Percentiles rank a stretch among this genome's conserved stretches.
These are phyloP conservation scores for Chimonanthus praecox DNA, from an alignment of 164 flowering plant genomes.

Conservation along the genomic window DNA sequence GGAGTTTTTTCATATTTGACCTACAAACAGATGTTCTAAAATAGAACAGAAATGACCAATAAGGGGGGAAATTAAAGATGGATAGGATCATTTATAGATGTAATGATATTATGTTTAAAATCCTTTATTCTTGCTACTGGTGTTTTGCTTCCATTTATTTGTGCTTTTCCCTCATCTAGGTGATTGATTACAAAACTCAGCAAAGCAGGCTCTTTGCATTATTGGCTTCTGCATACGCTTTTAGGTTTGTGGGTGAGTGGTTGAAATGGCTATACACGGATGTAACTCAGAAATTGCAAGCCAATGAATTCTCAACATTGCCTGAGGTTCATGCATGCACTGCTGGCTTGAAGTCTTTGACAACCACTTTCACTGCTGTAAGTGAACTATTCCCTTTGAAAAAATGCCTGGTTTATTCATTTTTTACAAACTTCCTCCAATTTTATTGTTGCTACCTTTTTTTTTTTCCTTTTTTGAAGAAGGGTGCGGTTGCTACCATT, in stretches of 20 bases:
- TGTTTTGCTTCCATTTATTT: neutral
- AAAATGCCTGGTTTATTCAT: too few species aligned
- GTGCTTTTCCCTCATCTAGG: slow-evolving; percentile 34
- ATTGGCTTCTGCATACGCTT: slow-evolving; percentile 97
- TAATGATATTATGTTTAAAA: too few species aligned
- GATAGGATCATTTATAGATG: neutral
- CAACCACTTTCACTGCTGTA: slow-evolving; percentile 91
- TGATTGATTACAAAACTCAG: slow-evolving; percentile 97
- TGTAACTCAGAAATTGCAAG: slow-evolving; percentile 78
- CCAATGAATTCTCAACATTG: slow-evolving; percentile 85
- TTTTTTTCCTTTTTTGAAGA: too few species aligned
- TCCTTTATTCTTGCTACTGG: neutral
- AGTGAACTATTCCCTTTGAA: slow-evolving; percentile 14
- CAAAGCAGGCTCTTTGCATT: slow-evolving; percentile 94
- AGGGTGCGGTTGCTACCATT: too few species aligned
- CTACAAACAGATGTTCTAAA: too few species aligned
- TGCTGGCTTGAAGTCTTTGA: slow-evolving; percentile 98
- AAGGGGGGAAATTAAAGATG: neutral
- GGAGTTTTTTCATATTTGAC: neutral
- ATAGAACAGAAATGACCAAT: neutral
- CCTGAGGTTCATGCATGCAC: slow-evolving; percentile 99
- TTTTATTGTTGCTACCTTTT: too few species aligned
- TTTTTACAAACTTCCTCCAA: too few species aligned
- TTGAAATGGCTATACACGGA: slow-evolving; percentile 88
- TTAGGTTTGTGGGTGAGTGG: slow-evolving; percentile 96